A percentile compares a stretch with the other conserved stretches of the same genome.
Conservation (phyloP, 176 grass and related monocot species). For the Raddia distichophylla region DNA sequence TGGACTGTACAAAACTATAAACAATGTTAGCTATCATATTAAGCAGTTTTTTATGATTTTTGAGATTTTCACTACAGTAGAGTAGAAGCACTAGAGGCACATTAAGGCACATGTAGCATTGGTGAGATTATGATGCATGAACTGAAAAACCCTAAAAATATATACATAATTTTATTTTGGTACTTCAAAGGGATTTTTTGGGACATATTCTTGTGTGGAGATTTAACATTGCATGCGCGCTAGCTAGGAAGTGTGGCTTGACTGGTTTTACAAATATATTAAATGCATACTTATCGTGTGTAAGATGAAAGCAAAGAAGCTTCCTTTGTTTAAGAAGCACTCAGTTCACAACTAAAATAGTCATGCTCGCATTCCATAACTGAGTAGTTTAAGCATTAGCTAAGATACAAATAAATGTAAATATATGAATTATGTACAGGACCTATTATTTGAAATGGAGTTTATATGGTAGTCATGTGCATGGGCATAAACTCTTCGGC, state of each 20-base stretch:
- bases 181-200: not conserved
- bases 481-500: conserved; percentile 91
- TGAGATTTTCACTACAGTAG: not conserved
- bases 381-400: not conserved
- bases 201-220: not conserved
- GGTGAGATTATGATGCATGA: conserved; percentile 24
- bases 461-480: conserved; percentile 99
- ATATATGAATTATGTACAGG: conserved; percentile 31
- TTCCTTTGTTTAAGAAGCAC: conserved; percentile 7
- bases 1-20: conserved; percentile 4
- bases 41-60: not conserved
- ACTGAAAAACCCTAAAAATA: conserved; percentile 10
- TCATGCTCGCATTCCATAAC: conserved; percentile 1
- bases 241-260: not conserved
- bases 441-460: conserved; percentile 99
- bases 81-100: not conserved
- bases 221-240: conserved; percentile 19
- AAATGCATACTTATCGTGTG: not conserved
- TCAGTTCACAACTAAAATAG: not conserved
- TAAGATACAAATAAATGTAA: conserved; percentile 4
- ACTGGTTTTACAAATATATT: conserved; percentile 2
- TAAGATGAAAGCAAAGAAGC: conserved; percentile 21
- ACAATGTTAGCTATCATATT: not conserved
- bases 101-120: not conserved
- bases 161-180: conserved; percentile 2